These are phyloP conservation scores for Uncinocarpus reesii DNA, from an alignment of 2,329 filamentous ascomycete genomes.

Conservation along the genomic window DNA sequence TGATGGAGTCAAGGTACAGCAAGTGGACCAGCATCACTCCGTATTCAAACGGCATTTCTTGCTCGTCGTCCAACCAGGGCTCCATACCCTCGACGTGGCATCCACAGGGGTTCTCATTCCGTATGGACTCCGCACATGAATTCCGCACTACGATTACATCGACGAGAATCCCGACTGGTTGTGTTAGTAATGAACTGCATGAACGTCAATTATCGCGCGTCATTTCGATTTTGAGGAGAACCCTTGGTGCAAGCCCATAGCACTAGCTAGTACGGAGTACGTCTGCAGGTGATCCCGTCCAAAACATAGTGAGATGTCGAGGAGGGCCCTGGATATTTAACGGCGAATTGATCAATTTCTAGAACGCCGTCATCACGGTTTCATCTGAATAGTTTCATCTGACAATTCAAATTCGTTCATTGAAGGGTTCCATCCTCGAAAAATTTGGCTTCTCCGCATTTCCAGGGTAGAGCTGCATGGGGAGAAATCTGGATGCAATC, in stretches of 20 bases:
- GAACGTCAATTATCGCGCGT: too few relatives aligned
- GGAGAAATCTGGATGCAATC: not conserved
- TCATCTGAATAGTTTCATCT: constrained; percentile 4
- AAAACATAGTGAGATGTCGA: too few relatives aligned
- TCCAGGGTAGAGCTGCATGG: not conserved
- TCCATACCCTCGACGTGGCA: constrained; percentile 2
- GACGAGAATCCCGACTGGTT: not conserved
- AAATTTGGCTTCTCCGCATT: constrained; percentile 8
- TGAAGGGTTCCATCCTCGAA: not conserved
- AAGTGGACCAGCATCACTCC: not conserved
- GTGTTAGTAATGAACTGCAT: constrained; percentile 4
- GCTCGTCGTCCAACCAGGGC: not conserved
- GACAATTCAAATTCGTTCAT: not conserved
- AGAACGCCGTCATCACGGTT: too few relatives aligned
- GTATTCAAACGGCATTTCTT: not conserved
- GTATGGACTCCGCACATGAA: not conserved
- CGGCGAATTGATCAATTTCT: too few relatives aligned
- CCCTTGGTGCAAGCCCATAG: not conserved
- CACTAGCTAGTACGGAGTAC: too few relatives aligned
- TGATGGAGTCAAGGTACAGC: not conserved
- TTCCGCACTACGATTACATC: not conserved
- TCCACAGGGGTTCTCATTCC: not conserved
- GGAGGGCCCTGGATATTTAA: too few relatives aligned
- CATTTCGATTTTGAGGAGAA: too few relatives aligned
- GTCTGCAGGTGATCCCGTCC: too few relatives aligned